These are phyloP conservation scores for Canavalia gladiata DNA, from an alignment of 306 rosid species.

Conservation along the genomic window DNA sequence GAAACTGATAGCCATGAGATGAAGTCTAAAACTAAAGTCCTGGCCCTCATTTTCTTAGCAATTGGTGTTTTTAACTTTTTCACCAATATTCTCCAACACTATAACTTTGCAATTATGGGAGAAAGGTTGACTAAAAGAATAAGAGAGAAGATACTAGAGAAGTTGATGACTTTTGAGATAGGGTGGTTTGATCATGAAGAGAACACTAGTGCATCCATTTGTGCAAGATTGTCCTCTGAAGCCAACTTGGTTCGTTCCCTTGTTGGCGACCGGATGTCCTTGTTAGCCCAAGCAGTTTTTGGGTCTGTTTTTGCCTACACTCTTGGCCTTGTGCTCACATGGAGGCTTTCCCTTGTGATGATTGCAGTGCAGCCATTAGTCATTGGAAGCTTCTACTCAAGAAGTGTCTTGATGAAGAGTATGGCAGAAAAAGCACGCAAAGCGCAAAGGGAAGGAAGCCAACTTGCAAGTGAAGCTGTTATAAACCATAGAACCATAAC, in stretches of 20 bases:
- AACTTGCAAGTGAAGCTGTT: conserved; percentile 89
- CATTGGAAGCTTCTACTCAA: conserved; percentile 88
- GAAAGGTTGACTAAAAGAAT: conserved; percentile 83
- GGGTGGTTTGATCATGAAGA: conserved; percentile 94
- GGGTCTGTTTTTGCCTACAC: conserved; percentile 77
- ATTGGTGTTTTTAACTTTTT: conserved; percentile 84
- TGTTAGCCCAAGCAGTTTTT: conserved; percentile 80
- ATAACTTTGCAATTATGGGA: conserved; percentile 84
- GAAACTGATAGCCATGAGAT: conserved; percentile 57
- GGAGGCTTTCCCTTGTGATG: conserved; percentile 91
- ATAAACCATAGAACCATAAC: conserved; percentile 85
- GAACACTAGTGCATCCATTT: conserved; percentile 88
- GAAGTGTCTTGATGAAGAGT: conserved; percentile 83
- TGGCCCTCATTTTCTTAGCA: conserved; percentile 74
- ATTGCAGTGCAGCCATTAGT: conserved; percentile 90
- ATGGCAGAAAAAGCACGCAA: conserved; percentile 75
- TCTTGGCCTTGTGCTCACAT: conserved; percentile 75
- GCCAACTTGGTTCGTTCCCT: conserved; percentile 89
- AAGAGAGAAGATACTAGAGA: conserved; percentile 74
- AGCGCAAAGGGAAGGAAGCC: conserved; percentile 89
- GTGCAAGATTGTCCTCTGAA: conserved; percentile 83
- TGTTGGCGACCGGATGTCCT: conserved; percentile 81
- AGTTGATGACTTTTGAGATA: conserved; percentile 80
- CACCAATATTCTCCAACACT: conserved; percentile 81
- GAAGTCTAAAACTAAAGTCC: conserved; percentile 64